Conservation (phyloP, 768 basidiomycete genomes). For the Pisolithus tinctorius region DNA sequence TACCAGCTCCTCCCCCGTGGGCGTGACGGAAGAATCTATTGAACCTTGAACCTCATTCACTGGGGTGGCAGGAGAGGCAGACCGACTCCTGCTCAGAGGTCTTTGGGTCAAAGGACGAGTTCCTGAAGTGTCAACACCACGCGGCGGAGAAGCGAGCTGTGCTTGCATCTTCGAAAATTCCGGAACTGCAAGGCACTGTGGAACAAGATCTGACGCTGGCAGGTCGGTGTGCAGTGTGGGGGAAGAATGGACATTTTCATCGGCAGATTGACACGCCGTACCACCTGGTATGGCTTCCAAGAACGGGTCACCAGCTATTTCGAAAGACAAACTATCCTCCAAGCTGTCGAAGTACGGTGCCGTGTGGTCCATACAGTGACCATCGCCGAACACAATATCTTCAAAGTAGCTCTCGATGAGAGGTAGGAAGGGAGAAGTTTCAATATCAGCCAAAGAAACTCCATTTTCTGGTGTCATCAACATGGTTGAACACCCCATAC, state of each 20-base stretch:
- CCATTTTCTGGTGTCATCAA: constrained; percentile 7
- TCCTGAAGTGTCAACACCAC: not conserved
- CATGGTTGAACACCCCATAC: constrained; percentile 1
- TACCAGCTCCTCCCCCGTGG: not conserved
- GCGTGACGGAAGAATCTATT: not conserved
- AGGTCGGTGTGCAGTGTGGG: not conserved
- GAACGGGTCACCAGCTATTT: constrained; percentile 9
- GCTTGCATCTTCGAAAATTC: not conserved
- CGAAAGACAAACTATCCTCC: constrained; percentile 9
- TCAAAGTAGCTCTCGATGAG: not conserved
- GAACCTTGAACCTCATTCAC: not conserved
- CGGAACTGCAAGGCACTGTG: not conserved
- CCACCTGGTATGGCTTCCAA: constrained; percentile 2
- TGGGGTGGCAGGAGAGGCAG: not conserved
- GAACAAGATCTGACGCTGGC: not conserved
- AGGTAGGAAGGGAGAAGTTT: not conserved
- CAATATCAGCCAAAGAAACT: not conserved
- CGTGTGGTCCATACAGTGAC: not conserved
- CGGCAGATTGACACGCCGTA: not conserved
- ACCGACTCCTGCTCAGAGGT: not conserved
- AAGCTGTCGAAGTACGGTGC: constrained; percentile 2
- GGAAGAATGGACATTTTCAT: not conserved
- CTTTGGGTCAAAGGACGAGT: not conserved
- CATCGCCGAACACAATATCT: not conserved
- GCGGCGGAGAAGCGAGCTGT: not conserved